Evolutionary conservation across 257 asterid genomes (phyloP), one percentile per base, ranked within the genome.

Genomic region (Rhazya stricta): DNA sequence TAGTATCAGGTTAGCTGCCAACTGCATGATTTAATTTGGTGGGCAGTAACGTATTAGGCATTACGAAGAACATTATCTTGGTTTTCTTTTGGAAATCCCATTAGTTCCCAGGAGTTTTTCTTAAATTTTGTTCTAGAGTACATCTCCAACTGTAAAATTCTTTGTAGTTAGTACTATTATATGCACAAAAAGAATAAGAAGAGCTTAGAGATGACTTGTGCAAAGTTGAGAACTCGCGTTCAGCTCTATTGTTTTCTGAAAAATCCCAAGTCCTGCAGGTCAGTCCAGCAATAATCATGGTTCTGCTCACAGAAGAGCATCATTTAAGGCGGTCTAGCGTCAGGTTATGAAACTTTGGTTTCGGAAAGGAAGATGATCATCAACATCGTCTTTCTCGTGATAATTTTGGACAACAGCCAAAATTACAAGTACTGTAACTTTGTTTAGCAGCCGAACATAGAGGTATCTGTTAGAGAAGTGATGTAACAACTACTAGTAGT

Each of bases 401-500:
- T 30, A 12, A 13, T 61, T 29, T 32, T 61, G 23, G 67, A 12
- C 21, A 30, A 19, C 9, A 29, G 23, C 41, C 67, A 61, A 61
- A n/a, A 61, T 13, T 7, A 61, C 41, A 58, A 25, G 27, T 43
- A 10, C 43, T 4, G 7, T 39, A 39, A 39, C 43, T 27, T 8
- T 27, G 11, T 58, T 56, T n/a, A 56, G 62, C 4, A 58, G 37
- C 25, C 5, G 62, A 27, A 60, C 4, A 29, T 45, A 11, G 29
- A 3, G 23, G 41, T 50, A 67, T 72, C 36, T 42, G 51, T 50
- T 65, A 9, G 10, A 5, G 61, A 51, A 78, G 66, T 65, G 79
- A 78, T 67, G 72, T 63, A 23, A 11, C 76, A 78, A 78, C 82
- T 27, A 57, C 78, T 54, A 74, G 78, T 63, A 30, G 78, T 69